phyloP scores from a whole-genome alignment of 2,329 filamentous ascomycete genomes.

The Fusarium acutatum region DNA sequence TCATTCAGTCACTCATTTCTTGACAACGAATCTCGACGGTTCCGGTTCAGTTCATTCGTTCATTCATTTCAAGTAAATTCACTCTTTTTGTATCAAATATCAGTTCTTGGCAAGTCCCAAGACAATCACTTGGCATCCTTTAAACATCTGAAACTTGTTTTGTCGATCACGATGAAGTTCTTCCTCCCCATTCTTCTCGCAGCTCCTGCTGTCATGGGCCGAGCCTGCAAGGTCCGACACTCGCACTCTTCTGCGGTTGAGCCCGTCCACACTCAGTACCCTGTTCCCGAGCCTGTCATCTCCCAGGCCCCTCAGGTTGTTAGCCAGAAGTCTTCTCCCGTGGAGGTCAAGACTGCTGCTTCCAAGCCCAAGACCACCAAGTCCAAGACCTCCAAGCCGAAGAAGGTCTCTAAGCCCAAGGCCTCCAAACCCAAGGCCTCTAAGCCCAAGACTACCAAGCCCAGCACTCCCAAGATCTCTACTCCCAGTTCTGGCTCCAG shows the following conservation, averaged over 20 bases:
- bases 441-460: background rate
- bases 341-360: background rate
- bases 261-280: constrained; percentile 5
- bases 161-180: constrained; percentile 39
- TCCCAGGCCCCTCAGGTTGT: background rate
- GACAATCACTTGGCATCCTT: background rate
- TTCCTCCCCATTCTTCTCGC: constrained; percentile 35
- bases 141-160: constrained; percentile 12
- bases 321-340: constrained; percentile 1
- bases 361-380: background rate
- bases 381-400: background rate
- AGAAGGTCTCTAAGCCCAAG: background rate
- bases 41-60: background rate
- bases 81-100: background rate
- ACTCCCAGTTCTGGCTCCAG: background rate
- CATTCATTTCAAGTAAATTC: constrained; percentile 18
- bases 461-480: constrained; percentile 2
- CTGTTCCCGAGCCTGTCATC: background rate
- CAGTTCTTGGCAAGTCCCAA: constrained; percentile 32
- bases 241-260: constrained; percentile 5
- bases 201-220: constrained; percentile 40
- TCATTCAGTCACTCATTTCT: constrained; percentile 25
- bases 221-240: constrained; percentile 33
- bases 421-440: background rate
- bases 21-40: background rate